Base-by-base conservation (phyloP, 345 rosid genomes). In the Linum lewisii region DNA sequence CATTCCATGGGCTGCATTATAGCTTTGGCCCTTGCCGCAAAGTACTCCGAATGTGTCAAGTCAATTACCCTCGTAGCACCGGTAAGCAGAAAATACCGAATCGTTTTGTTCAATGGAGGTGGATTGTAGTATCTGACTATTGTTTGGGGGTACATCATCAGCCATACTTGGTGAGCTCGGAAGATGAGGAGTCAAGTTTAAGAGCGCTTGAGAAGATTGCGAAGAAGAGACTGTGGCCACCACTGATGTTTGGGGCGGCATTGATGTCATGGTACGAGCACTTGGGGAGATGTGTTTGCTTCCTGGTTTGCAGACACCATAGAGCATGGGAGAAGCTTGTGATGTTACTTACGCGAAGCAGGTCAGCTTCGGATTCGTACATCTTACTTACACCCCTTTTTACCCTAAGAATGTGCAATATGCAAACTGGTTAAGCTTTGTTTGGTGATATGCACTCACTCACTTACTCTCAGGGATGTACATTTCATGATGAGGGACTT, bases 221-320 rank as follows among this genome's bases (percentile, higher is more conserved):
- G 2, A 76, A 68, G 56, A 87, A 84, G 79, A 84, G 61, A 69
- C 47, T 87, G 34, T 90, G 97, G 90, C 97, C 95, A 2, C 95
- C 85, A 2, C 24, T 73, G 18, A 23, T 68, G 23, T 87, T 87
- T 70, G 82, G 80, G 42, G 50, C 79, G 32, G 70, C 95, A 9
- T 74, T 80, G 54, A 83, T 84, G 90, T 78, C 88, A 42, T 84
- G 95, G 97, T 87, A 84, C 36, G 93, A 90, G 42, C 95, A 90
- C 65, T 60, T 90, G 58, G 82, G 84, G 7, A 79, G 93, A 57
- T 79, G 82, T 21, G 64, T 83, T n/a, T 85, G 90, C 54, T 75
- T 85, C 42, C 22, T 84, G 0, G 13, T 80, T 51, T 87, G 90
- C 73, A 71, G 76, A 51, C 72, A 87, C 69, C 97, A 83, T 75